Evolutionary conservation across 2,329 filamentous ascomycete species (phyloP), one percentile per base, ranked within the genome.

Genomic region (Microsporum ferrugineum): DNA sequence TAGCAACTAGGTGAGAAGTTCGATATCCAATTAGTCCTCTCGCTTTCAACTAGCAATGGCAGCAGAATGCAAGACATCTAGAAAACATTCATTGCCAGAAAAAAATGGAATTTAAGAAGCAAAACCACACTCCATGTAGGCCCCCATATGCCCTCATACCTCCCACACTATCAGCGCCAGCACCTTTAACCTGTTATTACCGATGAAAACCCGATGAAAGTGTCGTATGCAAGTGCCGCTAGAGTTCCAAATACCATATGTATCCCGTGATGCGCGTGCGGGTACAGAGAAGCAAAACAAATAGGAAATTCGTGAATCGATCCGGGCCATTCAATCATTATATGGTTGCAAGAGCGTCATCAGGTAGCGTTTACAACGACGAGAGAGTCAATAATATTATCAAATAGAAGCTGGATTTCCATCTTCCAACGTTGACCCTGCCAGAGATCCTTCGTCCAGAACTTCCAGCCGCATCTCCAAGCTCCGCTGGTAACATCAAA

Each of bases 371-470:
- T 63, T 23, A 77, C 70, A 59, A 74, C 70, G 62, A 78, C 65
- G n/a, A 74, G 66, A 36, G 64, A 67, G 61, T 76, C 76, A 29
- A 77, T 72, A 47, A 75, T 57, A 69, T 70, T 73, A 65, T 78
- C 72, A 2, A 72, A 69, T 27, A 76, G 61, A 41, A 64, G 67
- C 63, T 78, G 76, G 5, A 71, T 70, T 59, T 77, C 76, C 57
- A 70, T 67, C 58, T 70, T 76, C 76, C 75, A 77, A 61, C 66
- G 66, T n/a, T 66, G 76, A 64, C 70, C 71, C n/a, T 61, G 57
- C 72, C 73, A 78, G 31, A 74, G 67, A 62, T 74, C 72, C 51
- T 68, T 63, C 29, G 71, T 39, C 73, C 73, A 73, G 65, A 73
- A 73, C 58, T 63, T 64, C 70, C 68, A 71, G 29, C 51, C 14